These are phyloP conservation scores for Aspergillus quadricinctus DNA, from an alignment of 2,329 filamentous ascomycete species.

Conservation along the genomic window DNA sequence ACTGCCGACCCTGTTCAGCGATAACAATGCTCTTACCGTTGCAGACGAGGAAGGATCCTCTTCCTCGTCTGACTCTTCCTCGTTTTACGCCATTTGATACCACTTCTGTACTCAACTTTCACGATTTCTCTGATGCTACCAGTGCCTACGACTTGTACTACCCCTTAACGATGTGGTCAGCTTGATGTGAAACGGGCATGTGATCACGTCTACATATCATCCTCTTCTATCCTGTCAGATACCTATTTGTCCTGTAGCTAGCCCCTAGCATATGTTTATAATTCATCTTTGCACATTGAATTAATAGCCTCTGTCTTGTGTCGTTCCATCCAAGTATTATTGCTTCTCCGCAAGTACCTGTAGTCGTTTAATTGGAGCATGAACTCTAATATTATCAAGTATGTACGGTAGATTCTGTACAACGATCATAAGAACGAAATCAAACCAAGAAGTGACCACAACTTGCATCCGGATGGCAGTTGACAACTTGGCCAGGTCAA, in stretches of 20 bases:
- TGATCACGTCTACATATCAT: slow-evolving; percentile 14
- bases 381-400: background rate
- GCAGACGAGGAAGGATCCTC: background rate
- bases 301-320: background rate
- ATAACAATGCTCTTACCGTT: background rate
- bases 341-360: background rate
- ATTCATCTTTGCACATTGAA: slow-evolving; percentile 12
- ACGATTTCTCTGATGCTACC: slow-evolving; percentile 9
- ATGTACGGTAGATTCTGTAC: background rate
- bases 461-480: background rate
- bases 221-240: slow-evolving; percentile 24
- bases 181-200: slow-evolving; percentile 6
- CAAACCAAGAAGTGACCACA: background rate
- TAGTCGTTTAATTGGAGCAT: background rate
- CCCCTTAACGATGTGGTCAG: slow-evolving; percentile 2
- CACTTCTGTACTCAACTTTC: slow-evolving; percentile 8
- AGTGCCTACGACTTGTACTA: slow-evolving; percentile 3
- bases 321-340: background rate
- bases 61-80: slow-evolving; percentile 3
- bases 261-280: slow-evolving; percentile 18
- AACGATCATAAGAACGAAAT: background rate
- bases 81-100: slow-evolving; percentile 11
- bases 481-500: background rate
- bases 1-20: background rate
- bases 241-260: slow-evolving; percentile 32